Conservation (phyloP, 2,329 filamentous ascomycete species). For the Stagonosporopsis cucurbitacearum region DNA sequence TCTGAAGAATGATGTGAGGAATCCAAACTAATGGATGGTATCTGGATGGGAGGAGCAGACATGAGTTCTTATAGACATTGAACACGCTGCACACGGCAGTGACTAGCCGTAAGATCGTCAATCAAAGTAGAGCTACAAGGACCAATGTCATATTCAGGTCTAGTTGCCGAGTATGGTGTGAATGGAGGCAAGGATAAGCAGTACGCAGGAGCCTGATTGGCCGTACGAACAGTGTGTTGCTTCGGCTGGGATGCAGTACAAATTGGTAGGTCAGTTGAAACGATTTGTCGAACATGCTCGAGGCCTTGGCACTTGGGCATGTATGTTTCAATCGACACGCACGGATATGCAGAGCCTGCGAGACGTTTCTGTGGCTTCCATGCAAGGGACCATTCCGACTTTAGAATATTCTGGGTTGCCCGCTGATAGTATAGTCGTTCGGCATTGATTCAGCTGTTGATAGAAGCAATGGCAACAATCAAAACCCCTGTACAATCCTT, state of each 20-base stretch:
- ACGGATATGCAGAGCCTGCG: slow-evolving; percentile 19
- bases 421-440: background rate
- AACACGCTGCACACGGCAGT: background rate
- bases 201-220: background rate
- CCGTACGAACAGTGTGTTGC: background rate
- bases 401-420: slow-evolving; percentile 11
- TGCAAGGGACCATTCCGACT: slow-evolving; percentile 4
- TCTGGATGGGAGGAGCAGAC: background rate
- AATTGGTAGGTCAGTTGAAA: background rate
- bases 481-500: background rate
- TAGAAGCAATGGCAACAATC: too few species aligned
- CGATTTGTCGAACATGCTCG: background rate
- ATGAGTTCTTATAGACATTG: slow-evolving; percentile 3
- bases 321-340: slow-evolving; percentile 5
- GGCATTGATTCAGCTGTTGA: background rate
- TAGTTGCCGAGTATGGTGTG: background rate
- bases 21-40: slow-evolving; percentile 10
- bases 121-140: background rate
- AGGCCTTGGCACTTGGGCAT: slow-evolving; percentile 6
- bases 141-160: background rate
- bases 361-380: slow-evolving; percentile 25
- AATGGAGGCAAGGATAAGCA: background rate
- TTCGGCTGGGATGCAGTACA: background rate
- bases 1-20: background rate
- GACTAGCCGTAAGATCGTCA: background rate